A percentile compares a stretch with the other conserved stretches of the same genome.
Conservation (phyloP, 2,329 filamentous ascomycete genomes). For the Alternaria rosae region DNA sequence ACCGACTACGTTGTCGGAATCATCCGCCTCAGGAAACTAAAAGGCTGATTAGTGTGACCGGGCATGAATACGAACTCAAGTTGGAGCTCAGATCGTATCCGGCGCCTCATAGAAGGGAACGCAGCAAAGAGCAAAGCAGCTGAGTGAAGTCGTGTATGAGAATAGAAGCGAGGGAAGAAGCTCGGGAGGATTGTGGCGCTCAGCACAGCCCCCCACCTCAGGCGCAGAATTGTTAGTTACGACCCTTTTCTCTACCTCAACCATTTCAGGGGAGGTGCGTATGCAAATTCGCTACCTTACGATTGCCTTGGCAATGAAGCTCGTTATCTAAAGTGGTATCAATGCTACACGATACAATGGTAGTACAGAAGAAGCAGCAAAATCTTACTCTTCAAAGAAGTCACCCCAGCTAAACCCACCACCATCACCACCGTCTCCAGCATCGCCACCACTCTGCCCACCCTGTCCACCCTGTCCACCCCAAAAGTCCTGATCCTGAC, state of each 20-base stretch:
- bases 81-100: background rate
- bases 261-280: background rate
- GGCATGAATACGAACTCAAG: background rate
- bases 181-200: background rate
- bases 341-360: slow-evolving; percentile 1
- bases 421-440: slow-evolving; percentile 32
- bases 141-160: background rate
- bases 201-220: slow-evolving; percentile 1
- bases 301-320: background rate
- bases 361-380: background rate
- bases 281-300: background rate
- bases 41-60: background rate
- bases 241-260: background rate
- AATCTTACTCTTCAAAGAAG: slow-evolving; percentile 28
- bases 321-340: background rate
- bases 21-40: background rate
- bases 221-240: background rate
- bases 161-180: background rate
- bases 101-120: background rate
- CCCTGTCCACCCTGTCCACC: slow-evolving; percentile 27
- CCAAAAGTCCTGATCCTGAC: slow-evolving; percentile 40
- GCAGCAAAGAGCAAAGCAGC: background rate
- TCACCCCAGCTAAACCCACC: slow-evolving; percentile 35
- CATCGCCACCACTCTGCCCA: slow-evolving; percentile 44
- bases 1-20: background rate